Evolutionary conservation across 2,329 filamentous ascomycete species (phyloP), one percentile per base, ranked within the genome.

Genomic region (Claviceps sp.): DNA sequence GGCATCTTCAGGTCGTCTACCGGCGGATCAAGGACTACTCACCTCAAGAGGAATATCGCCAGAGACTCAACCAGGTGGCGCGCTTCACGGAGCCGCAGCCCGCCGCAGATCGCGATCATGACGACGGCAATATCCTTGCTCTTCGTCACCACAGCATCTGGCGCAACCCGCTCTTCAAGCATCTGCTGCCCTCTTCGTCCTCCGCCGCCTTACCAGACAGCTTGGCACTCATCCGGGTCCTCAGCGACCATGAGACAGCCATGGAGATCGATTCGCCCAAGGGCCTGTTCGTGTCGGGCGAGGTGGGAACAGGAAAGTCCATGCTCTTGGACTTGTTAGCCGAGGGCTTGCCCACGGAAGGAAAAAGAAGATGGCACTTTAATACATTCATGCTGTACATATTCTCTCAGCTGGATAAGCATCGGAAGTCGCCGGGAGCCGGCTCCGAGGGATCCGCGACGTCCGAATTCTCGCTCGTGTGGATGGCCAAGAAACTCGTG

Each of bases 271-370:
- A 86, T 59, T 88, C 84, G 0, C 87, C 87, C 0, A 79, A 76
- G 58, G 87, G 87, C 0, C 69, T 93, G 16, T 82, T 91, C 62
- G 73, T 93, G 0, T 87, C 88, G 26, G 87, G 87, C 6, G 86
- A 89, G 62, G 87, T 93, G 1, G 87, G 87, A 11, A 89, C 85
- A 0, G 87, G 87, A 14, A 93, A 93, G 64, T 86, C 81, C 5
- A 89, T 93, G 85, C 75, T 93, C n/a, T 75, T 90, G 14, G 87
- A 91, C 60, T 70, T 93, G 0, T 79, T 93, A n/a, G 85, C 85
- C 14, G 83, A 89, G 49, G 85, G 84, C 49, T 68, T 93, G 4
- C 87, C 87, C 1, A 89, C 81, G 16, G 71, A 74, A 45, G 82
- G 81, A 60, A 91, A 91, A 70, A 74, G 77, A 58, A 73, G 86